Evolutionary conservation across 2,329 filamentous ascomycete genomes (phyloP), one percentile per base, ranked within the genome.

Genomic region (Xylariaceae sp.): DNA sequence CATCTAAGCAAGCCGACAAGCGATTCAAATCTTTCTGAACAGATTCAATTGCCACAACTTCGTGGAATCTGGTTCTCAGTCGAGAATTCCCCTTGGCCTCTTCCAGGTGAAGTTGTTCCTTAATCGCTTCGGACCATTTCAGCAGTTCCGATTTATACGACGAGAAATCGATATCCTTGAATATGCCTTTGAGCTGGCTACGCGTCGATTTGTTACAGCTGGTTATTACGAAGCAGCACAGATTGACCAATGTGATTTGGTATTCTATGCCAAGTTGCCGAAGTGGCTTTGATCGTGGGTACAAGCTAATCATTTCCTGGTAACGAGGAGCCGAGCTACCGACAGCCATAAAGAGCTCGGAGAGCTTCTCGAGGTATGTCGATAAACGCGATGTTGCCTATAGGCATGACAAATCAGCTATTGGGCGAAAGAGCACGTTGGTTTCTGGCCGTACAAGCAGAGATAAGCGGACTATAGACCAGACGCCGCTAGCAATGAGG

Each of bases 401-500:
- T 2, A 44, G 33, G 19, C 3, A 32, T 2, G n/a, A 42, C 5
- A 51, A 11, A 12, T 19, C n/a, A 54, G 39, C 35, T 50, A 18
- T 53, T 27, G 41, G 49, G 52, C 14, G 48, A 43, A 19, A 18
- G 53, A 18, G 11, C 65, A 39, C 5, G 22, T 11, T 12, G 17
- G 32, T 35, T 14, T 10, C 14, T 10, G 32, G 10, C 14, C 67
- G 33, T 35, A 76, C 71, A 40, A 71, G 50, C 17, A 76, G 60
- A 1, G 70, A 66, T 52, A 70, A 66, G 40, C 72, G 66, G 10
- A 75, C 70, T 2, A 73, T 46, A 1, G 70, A 65, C 74, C 72
- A 76, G 0, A 76, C 70, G 12, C 72, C 65, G 47, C 70, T 71
- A 0, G 72, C 72, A 9, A 75, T 59, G 0, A 75, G 40, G 38